Percentiles rank a stretch among this genome's conserved stretches.
phyloP scores from a whole-genome alignment of 1,139 yeast genomes.

The Pichia terricola region DNA sequence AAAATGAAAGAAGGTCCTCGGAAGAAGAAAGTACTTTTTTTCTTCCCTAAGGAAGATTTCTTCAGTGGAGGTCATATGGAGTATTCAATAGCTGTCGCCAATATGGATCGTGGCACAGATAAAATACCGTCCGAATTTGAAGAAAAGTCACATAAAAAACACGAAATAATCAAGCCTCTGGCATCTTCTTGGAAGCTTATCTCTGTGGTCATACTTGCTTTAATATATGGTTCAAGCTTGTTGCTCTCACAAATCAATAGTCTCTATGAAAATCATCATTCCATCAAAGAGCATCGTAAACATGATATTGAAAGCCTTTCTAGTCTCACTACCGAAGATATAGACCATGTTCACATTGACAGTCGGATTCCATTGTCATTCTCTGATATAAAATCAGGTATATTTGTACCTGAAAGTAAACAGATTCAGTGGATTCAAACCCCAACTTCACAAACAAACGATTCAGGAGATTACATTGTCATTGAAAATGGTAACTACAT shows the following conservation, averaged over 20 bases:
- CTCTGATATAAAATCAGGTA: conserved; percentile 33
- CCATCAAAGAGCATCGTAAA: not conserved
- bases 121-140: not conserved
- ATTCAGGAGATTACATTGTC: conserved; percentile 47
- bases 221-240: conserved; percentile 10
- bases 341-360: too few relatives aligned
- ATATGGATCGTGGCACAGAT: not conserved
- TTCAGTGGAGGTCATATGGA: too few relatives aligned
- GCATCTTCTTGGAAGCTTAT: conserved; percentile 3
- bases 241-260: conserved; percentile 9
- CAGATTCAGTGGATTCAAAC: conserved; percentile 61
- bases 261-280: conserved; percentile 7
- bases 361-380: not conserved
- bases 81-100: too few relatives aligned
- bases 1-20: too few relatives aligned
- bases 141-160: too few relatives aligned
- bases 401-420: conserved; percentile 40
- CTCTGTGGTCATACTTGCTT: conserved; percentile 4
- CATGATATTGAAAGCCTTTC: too few relatives aligned
- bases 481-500: conserved; percentile 30
- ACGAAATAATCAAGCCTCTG: too few relatives aligned
- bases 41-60: too few relatives aligned
- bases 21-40: too few relatives aligned
- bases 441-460: conserved; percentile 33
- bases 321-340: too few relatives aligned